Evolutionary conservation across 305 asterid genomes (phyloP), one percentile per base, ranked within the genome.

Genomic region (Solanum hybrid): DNA sequence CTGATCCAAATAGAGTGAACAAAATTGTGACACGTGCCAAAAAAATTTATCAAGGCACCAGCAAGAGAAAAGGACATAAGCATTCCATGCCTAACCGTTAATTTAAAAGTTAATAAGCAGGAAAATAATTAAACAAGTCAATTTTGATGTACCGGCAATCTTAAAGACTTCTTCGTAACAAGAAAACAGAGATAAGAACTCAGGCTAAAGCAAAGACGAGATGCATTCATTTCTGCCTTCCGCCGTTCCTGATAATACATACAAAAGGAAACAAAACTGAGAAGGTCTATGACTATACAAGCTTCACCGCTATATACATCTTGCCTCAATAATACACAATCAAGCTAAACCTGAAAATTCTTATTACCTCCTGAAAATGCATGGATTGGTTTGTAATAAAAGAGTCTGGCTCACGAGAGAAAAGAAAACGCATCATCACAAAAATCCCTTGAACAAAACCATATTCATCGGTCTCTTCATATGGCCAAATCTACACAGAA

Each of bases 371-470:
- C 57, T 87, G 38, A 90, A 94, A 93, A 70, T 90, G 92, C 72
- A 90, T 89, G 77, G 98, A 91, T 79, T 91, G 95, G 57, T 82
- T 89, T 10, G 96, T 90, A 81, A 93, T 89, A 92, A 97, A 95
- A 92, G 91, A 90, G 79, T 96, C 96, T 33, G 94, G 91, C 86
- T 94, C 94, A 90, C 93, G 93, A 80, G 97, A 94, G 91, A 95
- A 97, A 91, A 97, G 96, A 89, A 93, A 90, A 90, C 91, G 92
- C 96, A 94, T 97, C 97, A 96, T 94, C 89, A 94, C 93, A 81
- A 95, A 97, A 82, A 97, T 98, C 91, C 98, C 95, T 96, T 97
- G 99, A 89, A 97, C 88, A 89, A 97, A 95, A 91, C 98, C 99
- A 93, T 92, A 94, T 89, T 95, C 98, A 92, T 94, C 98, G 38